Evolutionary conservation across 768 basidiomycete genomes (phyloP), one percentile per base, ranked within the genome.

Genomic region (Amanita pallidorosea): DNA sequence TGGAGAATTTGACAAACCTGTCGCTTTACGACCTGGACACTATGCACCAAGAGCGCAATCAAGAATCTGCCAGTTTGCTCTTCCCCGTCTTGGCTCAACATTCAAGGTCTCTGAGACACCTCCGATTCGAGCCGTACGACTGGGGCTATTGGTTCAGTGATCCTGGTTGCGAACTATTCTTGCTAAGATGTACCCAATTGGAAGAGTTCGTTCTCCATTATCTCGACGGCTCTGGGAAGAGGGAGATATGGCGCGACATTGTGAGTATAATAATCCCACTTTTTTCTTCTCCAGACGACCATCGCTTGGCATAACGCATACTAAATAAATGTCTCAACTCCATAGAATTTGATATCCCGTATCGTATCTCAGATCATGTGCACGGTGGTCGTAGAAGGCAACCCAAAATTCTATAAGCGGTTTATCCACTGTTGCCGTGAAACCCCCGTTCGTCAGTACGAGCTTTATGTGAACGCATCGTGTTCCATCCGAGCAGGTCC

Each of bases 121-220:
- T 51, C 18, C 37, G 29, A 35, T 29, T 51, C 23, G 41, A 44
- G n/a, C 50, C 50, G 7, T 45, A 51, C 50, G 18, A 43, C 13
- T 51, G 50, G 50, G 42, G 42, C 23, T 41, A 29, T 36, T 51
- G 50, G 50, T 51, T 34, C 31, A 2, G 7, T n/a, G 38, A 36
- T 20, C 33, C 13, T 8, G 34, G 33, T 9, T 13, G 8, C 9
- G 29, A 45, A 27, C 5, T 17, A n/a, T 6, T 43, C 15, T 25
- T 51, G n/a, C 15, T 51, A 18, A 18, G 23, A 20, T 51, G 42
- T 17, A 36, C 43, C 27, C 37, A 45, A n/a, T 37, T 51, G 41
- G 38, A 45, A 20, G 42, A 51, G 23, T 27, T 51, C 43, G 42
- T 41, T n/a, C 43, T 51, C 34, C 50, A 37, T 34, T 41, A 41